Evolutionary conservation across 169 alveolate species (phyloP).

Genomic region (Perkinsus olseni): DNA sequence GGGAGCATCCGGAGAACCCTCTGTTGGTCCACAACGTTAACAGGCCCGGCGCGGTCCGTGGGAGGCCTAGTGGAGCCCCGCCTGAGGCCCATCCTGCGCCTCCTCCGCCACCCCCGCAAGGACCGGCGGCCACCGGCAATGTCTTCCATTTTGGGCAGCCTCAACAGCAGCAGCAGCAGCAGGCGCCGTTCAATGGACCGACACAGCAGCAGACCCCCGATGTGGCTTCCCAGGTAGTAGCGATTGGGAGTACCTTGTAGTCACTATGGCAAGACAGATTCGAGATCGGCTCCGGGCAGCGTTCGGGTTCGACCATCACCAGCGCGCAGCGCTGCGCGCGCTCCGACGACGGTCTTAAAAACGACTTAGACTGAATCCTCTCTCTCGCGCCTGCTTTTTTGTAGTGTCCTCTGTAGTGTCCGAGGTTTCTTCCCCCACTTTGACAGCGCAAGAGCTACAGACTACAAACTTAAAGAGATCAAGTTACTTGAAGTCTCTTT

Average conservation of each 20-base stretch:
- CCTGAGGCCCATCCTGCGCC: background rate
- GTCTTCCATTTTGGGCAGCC: background rate
- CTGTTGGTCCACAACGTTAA: background rate
- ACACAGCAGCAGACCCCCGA: background rate
- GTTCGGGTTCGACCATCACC: background rate
- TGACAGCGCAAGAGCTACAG: too few relatives aligned
- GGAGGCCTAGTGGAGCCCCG: background rate
- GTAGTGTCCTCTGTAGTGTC: too few relatives aligned
- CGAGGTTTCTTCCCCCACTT: too few relatives aligned
- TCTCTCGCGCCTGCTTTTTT: too few relatives aligned
- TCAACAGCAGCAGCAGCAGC: background rate
- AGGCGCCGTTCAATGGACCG: background rate
- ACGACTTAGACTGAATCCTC: too few relatives aligned
- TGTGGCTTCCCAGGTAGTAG: background rate
- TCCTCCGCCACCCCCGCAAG: background rate
- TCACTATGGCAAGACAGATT: background rate
- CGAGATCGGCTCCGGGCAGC: background rate
- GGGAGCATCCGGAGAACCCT: background rate
- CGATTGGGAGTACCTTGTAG: background rate
- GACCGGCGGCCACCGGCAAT: background rate
- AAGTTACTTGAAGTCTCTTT: too few relatives aligned
- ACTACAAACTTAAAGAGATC: too few relatives aligned
- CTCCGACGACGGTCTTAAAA: too few relatives aligned
- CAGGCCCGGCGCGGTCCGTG: background rate
- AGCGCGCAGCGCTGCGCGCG: too few relatives aligned